Base-by-base conservation (phyloP, 148 eudicot species). In the Vaccinium myrtillus region DNA sequence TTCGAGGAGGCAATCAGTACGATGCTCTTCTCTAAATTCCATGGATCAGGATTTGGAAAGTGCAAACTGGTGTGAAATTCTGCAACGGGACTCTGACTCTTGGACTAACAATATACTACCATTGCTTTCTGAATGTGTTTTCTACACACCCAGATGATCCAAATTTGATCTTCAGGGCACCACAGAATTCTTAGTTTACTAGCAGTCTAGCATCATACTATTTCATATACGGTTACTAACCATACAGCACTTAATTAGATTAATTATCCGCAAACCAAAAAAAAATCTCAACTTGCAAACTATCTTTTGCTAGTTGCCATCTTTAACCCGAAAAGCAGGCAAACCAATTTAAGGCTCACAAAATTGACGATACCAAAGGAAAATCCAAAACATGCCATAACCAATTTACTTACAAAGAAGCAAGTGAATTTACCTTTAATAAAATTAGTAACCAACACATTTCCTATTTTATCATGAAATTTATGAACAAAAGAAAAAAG, bases 311-410 rank as follows among this genome's bases (percentile, higher is more conserved):
- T 30, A 39, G 39, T 69, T 13, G 19, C 30, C 43, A 30, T 69
- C 73, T 69, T 69, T 69, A 30, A 69, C 19, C 74, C 13, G 74
- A 69, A 69, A 69, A 69, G 43, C 19, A 69, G 43, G 15, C 74
- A 69, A 65, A 69, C 7, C 4, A 69, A 30, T 69, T 27, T 14
- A 69, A 69, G 36, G 43, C 19, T 25, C 74, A 69, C 39, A 69
- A 65, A 30, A 69, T 69, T 27, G 16, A 69, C 8, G 4, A 69
- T 69, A 27, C 74, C 18, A 11, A 69, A 30, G 39, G 74, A 69
- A 69, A 69, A 69, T 69, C 74, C 74, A 69, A 12, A 69, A 69
- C 74, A 69, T 30, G 74, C 16, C 74, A 69, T 11, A 69, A 18
- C 36, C 74, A 69, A 30, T 69, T 69, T 27, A 69, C 36, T 10